Percentiles rank a stretch among this genome's conserved stretches.
phyloP scores from a whole-genome alignment of 306 rosid genomes.

The Erythrophleum fordii region DNA sequence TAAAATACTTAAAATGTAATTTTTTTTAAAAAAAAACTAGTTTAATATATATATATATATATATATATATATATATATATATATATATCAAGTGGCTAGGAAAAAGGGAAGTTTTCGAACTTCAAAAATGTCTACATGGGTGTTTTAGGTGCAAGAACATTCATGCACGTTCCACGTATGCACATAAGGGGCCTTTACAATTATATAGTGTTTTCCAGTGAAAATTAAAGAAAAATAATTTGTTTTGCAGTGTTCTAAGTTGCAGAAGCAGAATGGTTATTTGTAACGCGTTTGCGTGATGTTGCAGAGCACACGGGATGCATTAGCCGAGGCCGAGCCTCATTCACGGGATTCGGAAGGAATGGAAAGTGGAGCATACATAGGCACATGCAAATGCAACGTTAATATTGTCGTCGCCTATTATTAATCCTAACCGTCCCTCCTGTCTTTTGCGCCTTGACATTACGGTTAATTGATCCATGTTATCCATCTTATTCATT shows the following conservation, averaged over 20 bases:
- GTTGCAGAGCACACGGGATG: constrained; percentile 40
- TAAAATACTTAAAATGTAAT: too few species aligned
- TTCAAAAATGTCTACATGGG: constrained; percentile 50
- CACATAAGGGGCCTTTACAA: background rate
- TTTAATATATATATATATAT: too few species aligned
- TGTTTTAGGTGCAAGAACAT: constrained; percentile 43
- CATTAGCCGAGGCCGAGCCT: too few species aligned
- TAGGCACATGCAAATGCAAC: background rate
- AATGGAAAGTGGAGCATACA: too few species aligned
- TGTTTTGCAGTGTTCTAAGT: background rate
- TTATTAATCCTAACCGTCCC: constrained; percentile 45
- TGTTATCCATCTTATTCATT: constrained; percentile 29
- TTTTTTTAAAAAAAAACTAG: too few species aligned
- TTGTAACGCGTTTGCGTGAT: background rate
- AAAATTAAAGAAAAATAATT: background rate
- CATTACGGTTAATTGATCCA: constrained; percentile 28
- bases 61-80: too few species aligned
- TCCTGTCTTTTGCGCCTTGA: background rate
- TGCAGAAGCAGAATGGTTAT: background rate
- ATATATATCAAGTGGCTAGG: background rate
- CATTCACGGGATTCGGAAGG: too few species aligned
- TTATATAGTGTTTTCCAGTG: background rate
- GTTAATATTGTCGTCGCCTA: constrained; percentile 14
- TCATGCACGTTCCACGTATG: constrained; percentile 70
- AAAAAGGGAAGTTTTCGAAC: constrained; percentile 12